Evolutionary conservation across 2,329 filamentous ascomycete genomes (phyloP), one percentile per base, ranked within the genome.

Genomic region (Apiospora koreana): DNA sequence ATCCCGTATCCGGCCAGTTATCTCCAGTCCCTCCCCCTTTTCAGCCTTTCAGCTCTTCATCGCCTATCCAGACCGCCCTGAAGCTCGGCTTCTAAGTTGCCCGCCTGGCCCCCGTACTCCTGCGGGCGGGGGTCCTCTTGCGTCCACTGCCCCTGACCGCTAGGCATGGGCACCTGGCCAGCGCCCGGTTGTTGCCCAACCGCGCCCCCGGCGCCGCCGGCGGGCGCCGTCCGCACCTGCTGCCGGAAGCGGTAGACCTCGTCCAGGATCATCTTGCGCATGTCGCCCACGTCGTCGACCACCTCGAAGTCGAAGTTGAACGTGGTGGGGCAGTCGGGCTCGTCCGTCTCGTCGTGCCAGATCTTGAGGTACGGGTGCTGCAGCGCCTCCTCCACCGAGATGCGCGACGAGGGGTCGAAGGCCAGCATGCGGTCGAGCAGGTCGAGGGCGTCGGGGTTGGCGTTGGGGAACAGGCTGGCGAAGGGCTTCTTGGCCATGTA

Each of bases 261-360:
- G n/a, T 95, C 92, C 71, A 98, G 86, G 74, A 99, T 99, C 94
- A 98, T 97, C 82, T 92, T 91, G 80, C 96, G 93, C 95, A 99
- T 98, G 76, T 98, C 93, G 28, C 87, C 88, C 25, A 99, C 94
- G 62, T 98, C 96, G 68, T 99, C 95, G 48, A 98, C 90, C n/a
- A 97, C 91, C 81, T 99, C 96, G 79, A 99, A 99, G 80, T 95
- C 93, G 85, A 99, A 99, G 86, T 99, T 95, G 83, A 99, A 99
- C 23, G 94, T 95, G 21, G 92, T 93, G 0, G 95, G 95, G 85
- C 95, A 98, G 74, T 92, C 89, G 25, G 96, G 96, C 85, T 99
- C 96, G 83, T 99, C 96, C 4, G 93, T 95, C 68, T 95, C 93
- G 77, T 99, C 96, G 85, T 99, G 96, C 96, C 96, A 98, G 84